Evolutionary conservation across 139 green algal species (phyloP).

Genomic region (Desmodesmus armatus): DNA sequence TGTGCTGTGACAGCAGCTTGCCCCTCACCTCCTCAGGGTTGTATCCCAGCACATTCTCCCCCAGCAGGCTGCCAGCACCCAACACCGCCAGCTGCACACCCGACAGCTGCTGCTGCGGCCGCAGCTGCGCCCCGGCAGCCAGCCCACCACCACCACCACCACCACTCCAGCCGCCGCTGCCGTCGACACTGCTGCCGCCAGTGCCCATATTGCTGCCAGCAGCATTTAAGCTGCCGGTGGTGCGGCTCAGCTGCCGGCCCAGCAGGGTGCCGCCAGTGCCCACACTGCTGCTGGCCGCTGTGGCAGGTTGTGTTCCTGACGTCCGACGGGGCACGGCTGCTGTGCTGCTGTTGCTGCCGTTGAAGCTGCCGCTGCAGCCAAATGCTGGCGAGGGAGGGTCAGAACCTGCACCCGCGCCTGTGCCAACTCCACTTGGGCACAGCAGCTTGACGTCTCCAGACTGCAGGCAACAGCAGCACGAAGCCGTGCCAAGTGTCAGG

Average conservation of each 20-base stretch:
- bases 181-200: background rate
- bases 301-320: background rate
- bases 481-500: too few relatives aligned
- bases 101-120: background rate
- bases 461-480: too few relatives aligned
- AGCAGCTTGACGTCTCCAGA: background rate
- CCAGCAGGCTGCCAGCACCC: conserved; percentile 26
- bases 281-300: background rate
- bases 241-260: background rate
- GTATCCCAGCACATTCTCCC: conserved; percentile 43
- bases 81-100: conserved; percentile 23
- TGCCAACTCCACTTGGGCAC: too few relatives aligned
- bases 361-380: background rate
- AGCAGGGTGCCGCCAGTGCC: background rate
- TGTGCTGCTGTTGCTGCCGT: background rate
- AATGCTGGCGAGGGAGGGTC: background rate
- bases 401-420: too few relatives aligned
- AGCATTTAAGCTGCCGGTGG: background rate
- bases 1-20: conserved; percentile 5
- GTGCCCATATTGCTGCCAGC: background rate
- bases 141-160: background rate
- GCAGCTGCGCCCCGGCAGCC: too few relatives aligned
- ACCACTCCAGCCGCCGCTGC: background rate
- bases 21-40: conserved; percentile 18
- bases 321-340: background rate